A percentile compares a stretch with the other conserved stretches of the same genome.
These are phyloP conservation scores for Claviceps cyperi DNA, from an alignment of 2,329 filamentous ascomycete genomes.

Conservation along the genomic window DNA sequence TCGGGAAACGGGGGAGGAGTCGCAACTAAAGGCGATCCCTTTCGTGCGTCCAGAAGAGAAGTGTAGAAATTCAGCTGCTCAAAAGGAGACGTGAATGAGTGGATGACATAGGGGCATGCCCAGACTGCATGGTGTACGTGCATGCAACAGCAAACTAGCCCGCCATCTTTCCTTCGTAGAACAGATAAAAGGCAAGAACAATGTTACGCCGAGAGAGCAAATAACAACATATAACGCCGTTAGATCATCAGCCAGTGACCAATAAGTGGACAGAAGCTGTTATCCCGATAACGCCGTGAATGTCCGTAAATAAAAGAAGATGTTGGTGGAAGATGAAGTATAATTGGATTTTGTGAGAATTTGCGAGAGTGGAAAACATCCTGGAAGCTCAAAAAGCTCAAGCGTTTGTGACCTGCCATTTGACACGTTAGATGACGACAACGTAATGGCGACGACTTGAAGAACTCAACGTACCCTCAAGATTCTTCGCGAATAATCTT, in stretches of 20 bases:
- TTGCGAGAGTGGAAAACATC: neutral
- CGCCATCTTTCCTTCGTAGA: conserved; percentile 1
- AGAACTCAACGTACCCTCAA: conserved; percentile 56
- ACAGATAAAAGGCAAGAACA: neutral
- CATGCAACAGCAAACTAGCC: neutral
- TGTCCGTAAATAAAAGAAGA: conserved; percentile 18
- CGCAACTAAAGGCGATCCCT: neutral
- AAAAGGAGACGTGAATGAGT: conserved; percentile 4
- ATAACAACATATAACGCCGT: conserved; percentile 22
- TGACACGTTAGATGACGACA: neutral
- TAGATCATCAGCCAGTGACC: conserved; percentile 19
- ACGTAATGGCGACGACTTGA: neutral
- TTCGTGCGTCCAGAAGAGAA: conserved; percentile 4
- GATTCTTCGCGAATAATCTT: conserved; percentile 92
- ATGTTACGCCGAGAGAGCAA: conserved; percentile 20
- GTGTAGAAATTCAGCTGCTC: conserved; percentile 2
- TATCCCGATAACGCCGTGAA: conserved; percentile 28
- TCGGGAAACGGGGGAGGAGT: neutral
- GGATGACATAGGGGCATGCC: conserved; percentile 1
- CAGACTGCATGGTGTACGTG: neutral
- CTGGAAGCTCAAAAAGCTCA: conserved; percentile 19
- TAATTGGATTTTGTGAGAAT: conserved; percentile 8
- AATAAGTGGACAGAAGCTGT: conserved; percentile 23
- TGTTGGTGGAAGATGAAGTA: conserved; percentile 18
- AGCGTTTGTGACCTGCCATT: conserved; percentile 41